Percentiles rank a stretch among this genome's conserved stretches.
Evolutionary conservation across 257 asterid species (phyloP).

Genomic region (Forsythia viridissima): DNA sequence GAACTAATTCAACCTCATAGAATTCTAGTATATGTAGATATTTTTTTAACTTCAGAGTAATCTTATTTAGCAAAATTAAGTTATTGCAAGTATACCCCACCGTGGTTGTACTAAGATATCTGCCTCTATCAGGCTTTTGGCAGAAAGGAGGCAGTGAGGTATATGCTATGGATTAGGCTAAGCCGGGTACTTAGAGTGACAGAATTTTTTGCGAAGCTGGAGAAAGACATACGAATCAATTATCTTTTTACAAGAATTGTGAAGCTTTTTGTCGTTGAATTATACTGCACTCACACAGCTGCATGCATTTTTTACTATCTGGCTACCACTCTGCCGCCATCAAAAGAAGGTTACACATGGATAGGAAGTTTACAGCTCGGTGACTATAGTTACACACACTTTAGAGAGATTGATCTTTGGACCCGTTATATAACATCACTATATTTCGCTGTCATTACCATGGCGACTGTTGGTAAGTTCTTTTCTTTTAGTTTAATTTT

Average conservation of each 20-base stretch:
- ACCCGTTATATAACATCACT: slow-evolving; percentile 67
- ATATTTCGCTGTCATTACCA: slow-evolving; percentile 69
- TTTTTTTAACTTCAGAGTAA: no score
- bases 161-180: slow-evolving; percentile 70
- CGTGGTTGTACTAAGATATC: neutral
- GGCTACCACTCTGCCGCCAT: slow-evolving; percentile 76
- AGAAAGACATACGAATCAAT: slow-evolving; percentile 68
- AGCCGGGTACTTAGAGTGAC: slow-evolving; percentile 66
- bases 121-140: slow-evolving; percentile 45
- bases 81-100: no score
- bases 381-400: slow-evolving; percentile 52
- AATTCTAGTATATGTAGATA: no score
- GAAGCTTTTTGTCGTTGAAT: slow-evolving; percentile 69
- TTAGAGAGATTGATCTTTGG: slow-evolving; percentile 75
- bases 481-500: neutral
- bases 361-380: slow-evolving; percentile 73
- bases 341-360: slow-evolving; percentile 72
- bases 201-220: slow-evolving; percentile 56
- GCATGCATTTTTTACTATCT: slow-evolving; percentile 77
- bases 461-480: slow-evolving; percentile 79
- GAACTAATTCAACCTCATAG: no score
- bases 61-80: neutral
- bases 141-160: slow-evolving; percentile 57
- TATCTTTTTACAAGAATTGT: slow-evolving; percentile 66
- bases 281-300: slow-evolving; percentile 77